Evolutionary conservation across 257 asterid genomes (phyloP), one percentile per base, ranked within the genome.

Genomic region (Nemophila menziesii): DNA sequence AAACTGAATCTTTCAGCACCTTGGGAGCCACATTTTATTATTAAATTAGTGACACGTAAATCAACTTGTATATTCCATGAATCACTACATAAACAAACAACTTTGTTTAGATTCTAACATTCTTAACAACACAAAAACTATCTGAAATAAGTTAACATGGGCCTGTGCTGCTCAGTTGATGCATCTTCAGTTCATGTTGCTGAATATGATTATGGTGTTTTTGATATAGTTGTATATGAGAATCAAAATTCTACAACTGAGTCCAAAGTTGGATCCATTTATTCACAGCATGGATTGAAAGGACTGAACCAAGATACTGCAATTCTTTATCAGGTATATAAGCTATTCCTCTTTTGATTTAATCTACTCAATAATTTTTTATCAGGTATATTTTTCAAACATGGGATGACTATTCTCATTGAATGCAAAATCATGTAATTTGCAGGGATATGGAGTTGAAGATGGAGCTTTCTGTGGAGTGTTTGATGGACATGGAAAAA

Each of bases 401-500:
- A 9, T 24, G 9, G 33, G 33, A 24, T 24, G 9, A 24, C 33
- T 9, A 4, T 24, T 24, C 33, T 24, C 33, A 24, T 4, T 26
- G 5, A 10, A 26, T 26, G 33, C 33, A 29, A 29, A 29, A 29
- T 29, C 36, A 7, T 29, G 2, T 2, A 29, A 26, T 26, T 54
- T 19, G 43, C 62, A 82, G 96, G 84, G 92, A 2, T 86, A 74
- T 48, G 94, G 87, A 24, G 56, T 57, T 20, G 85, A 74, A 51
- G 72, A 71, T 48, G 93, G 94, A 58, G 68, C 34, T 2, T 57
- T 79, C 3, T 46, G 82, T 43, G 94, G 73, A 18, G 83, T 87
- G 5, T 87, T 82, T 52, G 97, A 87, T 57, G 97, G 97, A 21
- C 95, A 86, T 69, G 97, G 97, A 0, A 22, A 54, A 23, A 68